Conservation (phyloP, 345 rosid genomes). For the Noccaea bulbosa region DNA sequence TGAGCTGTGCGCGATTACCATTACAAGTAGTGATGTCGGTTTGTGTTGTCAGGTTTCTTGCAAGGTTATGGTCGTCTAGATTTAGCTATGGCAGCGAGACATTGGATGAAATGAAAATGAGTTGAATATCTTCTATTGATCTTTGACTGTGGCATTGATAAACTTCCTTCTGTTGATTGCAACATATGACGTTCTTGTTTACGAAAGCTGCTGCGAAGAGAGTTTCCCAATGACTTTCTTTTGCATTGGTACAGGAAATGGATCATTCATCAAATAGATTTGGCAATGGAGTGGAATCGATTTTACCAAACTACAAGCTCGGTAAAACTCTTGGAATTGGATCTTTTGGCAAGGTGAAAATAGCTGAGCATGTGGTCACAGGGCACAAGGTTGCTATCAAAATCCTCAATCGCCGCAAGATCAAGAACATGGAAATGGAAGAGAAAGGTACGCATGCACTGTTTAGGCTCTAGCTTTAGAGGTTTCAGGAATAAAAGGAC, state of each 20-base stretch:
- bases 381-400: conserved; percentile 94
- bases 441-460: conserved; percentile 67
- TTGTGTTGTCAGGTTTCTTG: background rate
- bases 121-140: background rate
- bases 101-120: background rate
- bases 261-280: conserved; percentile 63
- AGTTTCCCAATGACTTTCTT: conserved; percentile 6
- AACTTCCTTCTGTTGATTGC: no score
- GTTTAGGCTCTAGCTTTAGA: background rate
- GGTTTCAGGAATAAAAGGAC: background rate
- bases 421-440: conserved; percentile 81
- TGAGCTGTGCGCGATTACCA: background rate
- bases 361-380: conserved; percentile 83
- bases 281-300: conserved; percentile 54
- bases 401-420: conserved; percentile 88
- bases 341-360: conserved; percentile 90
- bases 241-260: conserved; percentile 45
- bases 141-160: background rate
- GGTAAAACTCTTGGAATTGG: conserved; percentile 93
- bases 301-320: conserved; percentile 71
- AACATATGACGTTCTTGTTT: background rate
- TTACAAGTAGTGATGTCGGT: conserved; percentile 9
- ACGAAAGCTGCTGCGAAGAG: conserved; percentile 6
- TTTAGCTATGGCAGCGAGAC: conserved; percentile 11
- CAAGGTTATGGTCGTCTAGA: background rate